Conservation (phyloP, 176 grass and related monocot genomes). For the Oryza meyeriana region DNA sequence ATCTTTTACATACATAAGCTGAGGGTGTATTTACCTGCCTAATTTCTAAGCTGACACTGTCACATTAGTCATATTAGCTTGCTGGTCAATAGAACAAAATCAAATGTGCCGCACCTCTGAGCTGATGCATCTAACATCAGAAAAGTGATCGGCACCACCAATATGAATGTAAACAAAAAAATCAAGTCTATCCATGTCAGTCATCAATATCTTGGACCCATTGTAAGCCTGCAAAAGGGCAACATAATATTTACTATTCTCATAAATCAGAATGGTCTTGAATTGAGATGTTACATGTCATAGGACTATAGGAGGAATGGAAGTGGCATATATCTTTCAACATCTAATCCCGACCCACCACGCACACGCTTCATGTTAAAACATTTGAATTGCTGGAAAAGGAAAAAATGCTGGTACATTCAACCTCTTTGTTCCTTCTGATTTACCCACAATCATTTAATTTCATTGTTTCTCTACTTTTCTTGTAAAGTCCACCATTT, state of each 20-base stretch:
- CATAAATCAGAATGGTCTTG: background rate
- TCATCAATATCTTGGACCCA: constrained; percentile 55
- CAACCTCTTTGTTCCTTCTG: background rate
- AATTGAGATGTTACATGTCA: background rate
- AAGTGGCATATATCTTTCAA: background rate
- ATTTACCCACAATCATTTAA: background rate
- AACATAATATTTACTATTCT: background rate
- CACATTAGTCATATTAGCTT: constrained; percentile 23
- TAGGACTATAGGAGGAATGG: background rate
- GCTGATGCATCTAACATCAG: constrained; percentile 32
- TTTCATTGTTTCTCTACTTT: background rate
- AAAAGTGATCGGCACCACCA: constrained; percentile 7
- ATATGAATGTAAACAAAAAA: constrained; percentile 35
- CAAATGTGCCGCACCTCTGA: constrained; percentile 21
- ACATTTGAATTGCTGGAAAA: background rate
- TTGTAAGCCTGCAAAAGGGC: constrained; percentile 50
- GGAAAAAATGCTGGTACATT: background rate
- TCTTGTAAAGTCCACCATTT: background rate
- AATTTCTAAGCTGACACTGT: constrained; percentile 17
- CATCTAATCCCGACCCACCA: background rate
- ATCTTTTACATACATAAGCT: constrained; percentile 41
- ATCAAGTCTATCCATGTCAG: constrained; percentile 39
- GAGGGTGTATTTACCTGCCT: constrained; percentile 17
- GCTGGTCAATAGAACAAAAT: constrained; percentile 40
- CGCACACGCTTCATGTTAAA: background rate